Base-by-base conservation (phyloP, 140 eudicot species). In the Erigeron philadelphicus region DNA sequence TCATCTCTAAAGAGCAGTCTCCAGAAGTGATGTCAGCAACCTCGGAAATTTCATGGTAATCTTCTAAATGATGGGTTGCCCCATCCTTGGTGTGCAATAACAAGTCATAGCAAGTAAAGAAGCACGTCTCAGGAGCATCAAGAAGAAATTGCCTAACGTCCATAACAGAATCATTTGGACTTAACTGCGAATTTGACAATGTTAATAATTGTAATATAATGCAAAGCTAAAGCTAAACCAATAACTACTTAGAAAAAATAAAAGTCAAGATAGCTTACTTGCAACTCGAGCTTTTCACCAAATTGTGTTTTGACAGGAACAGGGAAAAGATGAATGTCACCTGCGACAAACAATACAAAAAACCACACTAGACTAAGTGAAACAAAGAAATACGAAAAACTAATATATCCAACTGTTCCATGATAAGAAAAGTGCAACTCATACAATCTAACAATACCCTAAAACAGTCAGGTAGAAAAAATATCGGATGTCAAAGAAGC, bases 81-180 rank as follows among this genome's bases (percentile, higher is more conserved):
- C 99, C 95, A 65, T 94, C 97, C 78, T 94, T 94, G 0, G 91
- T 78, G 81, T 89, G 90, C 79, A 94, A 61, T 75, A 84, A 83
- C 75, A 94, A 72, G 74, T 89, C 99, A 61, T 94, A 94, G 76
- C 99, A 94, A 18, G 99, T 94, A 46, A 87, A 79, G 64, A 78
- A 94, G 78, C 99, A 94, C 31, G 99, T 89, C 75, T 89, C 95
- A 0, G 99, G 90, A 63, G 97, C 95, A 87, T 94, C 99, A 53
- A 94, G 99, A 76, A 94, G 99, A 56, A 94, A 94, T 74, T 89
- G 99, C 56, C 99, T 80, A 79, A 94, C 99, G 68, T 94, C 99
- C 99, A 94, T 94, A 47, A 94, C 97, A 70, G 99, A 89, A 85
- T 94, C 99, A 38, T 91, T 94, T 50, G 99, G 95, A 76, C 96